A percentile compares a stretch with the other conserved stretches of the same genome.
phyloP scores from a whole-genome alignment of 2,329 filamentous ascomycete genomes.

The Penicillium decumbens region DNA sequence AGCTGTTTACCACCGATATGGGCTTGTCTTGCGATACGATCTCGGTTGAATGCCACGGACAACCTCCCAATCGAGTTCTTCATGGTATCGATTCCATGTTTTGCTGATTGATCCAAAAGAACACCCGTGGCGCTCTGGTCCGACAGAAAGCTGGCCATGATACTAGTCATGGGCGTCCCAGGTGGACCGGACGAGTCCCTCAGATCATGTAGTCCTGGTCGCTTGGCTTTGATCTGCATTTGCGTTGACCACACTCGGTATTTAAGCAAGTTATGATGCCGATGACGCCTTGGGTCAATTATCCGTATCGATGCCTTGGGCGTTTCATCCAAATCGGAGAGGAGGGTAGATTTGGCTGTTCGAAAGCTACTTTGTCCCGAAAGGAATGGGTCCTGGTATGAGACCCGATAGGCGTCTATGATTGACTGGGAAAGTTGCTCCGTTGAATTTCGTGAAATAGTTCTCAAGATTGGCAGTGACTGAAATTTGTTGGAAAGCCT shows the following conservation, averaged over 20 bases:
- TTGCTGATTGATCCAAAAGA: neutral
- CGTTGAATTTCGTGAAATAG: neutral
- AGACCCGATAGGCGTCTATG: neutral
- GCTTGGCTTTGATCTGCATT: conserved; percentile 32
- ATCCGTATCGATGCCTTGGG: neutral
- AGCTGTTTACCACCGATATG: neutral
- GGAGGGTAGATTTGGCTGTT: neutral
- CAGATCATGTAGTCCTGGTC: conserved; percentile 10
- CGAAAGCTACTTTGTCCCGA: neutral
- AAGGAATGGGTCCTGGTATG: neutral
- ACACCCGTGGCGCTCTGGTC: conserved; percentile 5
- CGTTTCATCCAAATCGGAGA: neutral
- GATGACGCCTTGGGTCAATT: neutral
- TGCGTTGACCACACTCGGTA: conserved; percentile 37
- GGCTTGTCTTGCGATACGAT: neutral
- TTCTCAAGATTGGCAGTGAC: neutral
- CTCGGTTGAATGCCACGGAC: neutral
- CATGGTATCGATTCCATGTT: neutral
- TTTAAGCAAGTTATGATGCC: conserved; percentile 17
- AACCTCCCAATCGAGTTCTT: neutral
- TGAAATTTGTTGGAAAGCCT: conserved; percentile 1
- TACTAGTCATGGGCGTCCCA: conserved; percentile 32
- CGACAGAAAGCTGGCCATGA: conserved; percentile 22
- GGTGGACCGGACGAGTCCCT: conserved; percentile 30
- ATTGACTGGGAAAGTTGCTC: neutral